Evolutionary conservation across 768 basidiomycete genomes (phyloP).

Genomic region (Daedaleopsis sinensis): DNA sequence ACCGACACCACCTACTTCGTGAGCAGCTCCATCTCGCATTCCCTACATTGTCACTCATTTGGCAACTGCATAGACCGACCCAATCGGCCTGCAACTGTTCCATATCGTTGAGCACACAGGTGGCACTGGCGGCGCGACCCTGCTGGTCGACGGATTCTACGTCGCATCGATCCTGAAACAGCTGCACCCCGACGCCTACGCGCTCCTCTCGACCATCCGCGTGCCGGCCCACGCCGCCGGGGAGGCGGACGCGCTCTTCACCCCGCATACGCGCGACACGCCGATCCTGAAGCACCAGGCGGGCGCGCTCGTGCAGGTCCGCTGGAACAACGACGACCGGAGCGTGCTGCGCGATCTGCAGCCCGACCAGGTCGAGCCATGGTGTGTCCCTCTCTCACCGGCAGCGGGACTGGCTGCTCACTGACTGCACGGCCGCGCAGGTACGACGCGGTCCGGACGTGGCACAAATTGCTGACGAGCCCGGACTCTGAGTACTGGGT

Average conservation of each 20-base stretch:
- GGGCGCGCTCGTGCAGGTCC: slow-evolving; percentile 70
- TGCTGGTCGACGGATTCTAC: slow-evolving; percentile 97
- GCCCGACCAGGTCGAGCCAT: slow-evolving; percentile 67
- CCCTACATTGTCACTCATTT: too few species aligned
- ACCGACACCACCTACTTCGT: slow-evolving; percentile 80
- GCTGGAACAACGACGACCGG: slow-evolving; percentile 96
- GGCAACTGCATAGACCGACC: slow-evolving; percentile 69
- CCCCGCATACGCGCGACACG: slow-evolving; percentile 50
- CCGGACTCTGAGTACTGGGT: slow-evolving; percentile 92
- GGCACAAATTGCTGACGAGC: slow-evolving; percentile 76
- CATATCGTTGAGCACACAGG: slow-evolving; percentile 86
- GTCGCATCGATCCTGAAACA: slow-evolving; percentile 79
- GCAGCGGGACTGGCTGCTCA: not conserved
- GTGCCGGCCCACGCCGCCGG: slow-evolving; percentile 91
- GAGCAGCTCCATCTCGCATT: slow-evolving; percentile 22
- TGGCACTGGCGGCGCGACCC: slow-evolving; percentile 82
- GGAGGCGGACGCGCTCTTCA: slow-evolving; percentile 59
- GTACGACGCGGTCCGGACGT: slow-evolving; percentile 81
- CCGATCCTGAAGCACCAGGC: slow-evolving; percentile 77
- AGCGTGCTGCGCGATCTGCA: slow-evolving; percentile 72
- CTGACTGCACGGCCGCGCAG: slow-evolving; percentile 36
- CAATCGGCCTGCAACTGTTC: slow-evolving; percentile 94
- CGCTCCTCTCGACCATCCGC: slow-evolving; percentile 63
- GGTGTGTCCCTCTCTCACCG: slow-evolving; percentile 47
- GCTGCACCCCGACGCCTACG: slow-evolving; percentile 71